Percentiles rank a stretch among this genome's conserved stretches.
These are phyloP conservation scores for Candida endomychidarum DNA, from an alignment of 805 yeast genomes.

Conservation along the genomic window DNA sequence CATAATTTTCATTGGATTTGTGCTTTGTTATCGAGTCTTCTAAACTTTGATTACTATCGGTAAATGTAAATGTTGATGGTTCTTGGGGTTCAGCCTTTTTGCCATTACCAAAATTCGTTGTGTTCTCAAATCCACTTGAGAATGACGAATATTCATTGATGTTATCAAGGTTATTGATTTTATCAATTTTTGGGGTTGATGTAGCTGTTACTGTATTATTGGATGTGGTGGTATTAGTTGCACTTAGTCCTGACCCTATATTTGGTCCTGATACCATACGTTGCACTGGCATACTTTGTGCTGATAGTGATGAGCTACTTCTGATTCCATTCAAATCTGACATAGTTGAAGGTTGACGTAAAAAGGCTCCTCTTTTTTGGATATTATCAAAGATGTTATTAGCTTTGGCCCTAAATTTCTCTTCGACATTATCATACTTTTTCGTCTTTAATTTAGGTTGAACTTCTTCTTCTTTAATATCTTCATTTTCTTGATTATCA, in stretches of 20 bases:
- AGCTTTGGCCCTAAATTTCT: constrained; percentile 38
- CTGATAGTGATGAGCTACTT: background rate
- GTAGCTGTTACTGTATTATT: constrained; percentile 30
- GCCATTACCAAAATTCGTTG: background rate
- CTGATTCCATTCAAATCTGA: background rate
- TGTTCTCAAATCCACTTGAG: constrained; percentile 28
- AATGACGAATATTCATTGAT: constrained; percentile 30
- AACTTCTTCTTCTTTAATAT: too few relatives aligned
- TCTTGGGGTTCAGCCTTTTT: background rate
- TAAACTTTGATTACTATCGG: constrained; percentile 5
- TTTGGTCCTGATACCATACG: too few relatives aligned
- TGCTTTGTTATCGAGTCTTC: constrained; percentile 1
- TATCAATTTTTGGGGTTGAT: constrained; percentile 37
- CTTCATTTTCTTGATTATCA: constrained; percentile 1
- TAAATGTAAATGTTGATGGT: constrained; percentile 1
- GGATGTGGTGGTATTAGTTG: background rate
- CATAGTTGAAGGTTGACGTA: constrained; percentile 11
- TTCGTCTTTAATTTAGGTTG: constrained; percentile 28
- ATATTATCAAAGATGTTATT: constrained; percentile 38
- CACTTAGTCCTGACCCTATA: background rate
- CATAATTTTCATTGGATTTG: background rate
- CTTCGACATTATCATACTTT: constrained; percentile 34
- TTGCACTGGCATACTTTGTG: background rate
- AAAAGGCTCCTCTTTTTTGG: constrained; percentile 32
- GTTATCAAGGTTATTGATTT: constrained; percentile 14